Conservation (phyloP, 169 alveolate genomes). For the Condylostoma magnum region DNA sequence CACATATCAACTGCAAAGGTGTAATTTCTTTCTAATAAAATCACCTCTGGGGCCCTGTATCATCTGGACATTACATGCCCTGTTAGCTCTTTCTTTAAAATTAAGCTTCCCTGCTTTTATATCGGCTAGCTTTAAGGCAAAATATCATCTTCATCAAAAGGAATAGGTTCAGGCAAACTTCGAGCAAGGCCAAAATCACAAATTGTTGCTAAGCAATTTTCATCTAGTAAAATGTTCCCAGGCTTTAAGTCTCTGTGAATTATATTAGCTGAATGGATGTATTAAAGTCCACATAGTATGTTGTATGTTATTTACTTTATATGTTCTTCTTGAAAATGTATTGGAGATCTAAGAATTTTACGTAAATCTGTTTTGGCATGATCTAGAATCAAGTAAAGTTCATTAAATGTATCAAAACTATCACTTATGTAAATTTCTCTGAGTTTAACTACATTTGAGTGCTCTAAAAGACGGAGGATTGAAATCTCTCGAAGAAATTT, state of each 20-base stretch:
- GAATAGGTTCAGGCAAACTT: conserved; percentile 40
- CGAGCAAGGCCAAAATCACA: conserved; percentile 98
- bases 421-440: conserved; percentile 91
- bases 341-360: conserved; percentile 91
- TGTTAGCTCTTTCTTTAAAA: conserved; percentile 83
- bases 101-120: background rate
- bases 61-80: conserved; percentile 98
- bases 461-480: conserved; percentile 86
- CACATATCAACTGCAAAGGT: conserved; percentile 99
- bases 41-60: conserved; percentile 99
- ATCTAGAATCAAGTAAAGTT: conserved; percentile 95
- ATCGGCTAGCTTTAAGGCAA: background rate
- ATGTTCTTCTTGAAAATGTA: conserved; percentile 92
- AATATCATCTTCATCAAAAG: conserved; percentile 1
- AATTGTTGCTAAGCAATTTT: conserved; percentile 97
- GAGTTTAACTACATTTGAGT: conserved; percentile 89
- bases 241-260: conserved; percentile 98
- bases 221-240: conserved; percentile 95
- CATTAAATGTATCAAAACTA: conserved; percentile 80
- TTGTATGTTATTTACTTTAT: conserved; percentile 89
- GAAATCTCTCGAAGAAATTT: conserved; percentile 95
- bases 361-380: conserved; percentile 97
- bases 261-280: conserved; percentile 94
- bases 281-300: conserved; percentile 93
- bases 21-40: conserved; percentile 95